Conservation (phyloP, 2,329 filamentous ascomycete species). For the Penicillium sp. region DNA sequence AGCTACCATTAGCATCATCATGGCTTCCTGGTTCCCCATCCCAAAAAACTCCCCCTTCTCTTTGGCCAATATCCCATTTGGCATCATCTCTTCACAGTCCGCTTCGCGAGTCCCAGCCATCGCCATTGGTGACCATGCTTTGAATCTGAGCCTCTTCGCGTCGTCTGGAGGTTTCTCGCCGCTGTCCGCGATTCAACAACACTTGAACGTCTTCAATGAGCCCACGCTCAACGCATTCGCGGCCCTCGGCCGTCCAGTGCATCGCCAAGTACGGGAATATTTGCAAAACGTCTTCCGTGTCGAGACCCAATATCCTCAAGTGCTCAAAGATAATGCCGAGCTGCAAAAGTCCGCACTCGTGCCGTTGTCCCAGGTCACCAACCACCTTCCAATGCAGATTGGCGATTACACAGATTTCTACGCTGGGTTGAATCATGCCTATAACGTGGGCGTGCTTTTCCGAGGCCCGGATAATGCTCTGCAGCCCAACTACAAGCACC, state of each 20-base stretch:
- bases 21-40: conserved; percentile 55
- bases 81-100: conserved; percentile 62
- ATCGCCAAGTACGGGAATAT: conserved; percentile 62
- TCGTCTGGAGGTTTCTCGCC: conserved; percentile 54
- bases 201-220: conserved; percentile 57
- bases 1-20: conserved; percentile 16
- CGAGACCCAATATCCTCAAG: conserved; percentile 53
- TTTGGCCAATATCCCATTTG: conserved; percentile 75
- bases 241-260: conserved; percentile 60
- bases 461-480: conserved; percentile 66
- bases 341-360: conserved; percentile 56
- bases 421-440: conserved; percentile 71
- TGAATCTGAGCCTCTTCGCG: conserved; percentile 63
- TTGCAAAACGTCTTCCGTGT: conserved; percentile 61
- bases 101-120: conserved; percentile 58
- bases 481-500: conserved; percentile 73
- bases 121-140: conserved; percentile 65
- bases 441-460: conserved; percentile 66
- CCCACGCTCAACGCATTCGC: conserved; percentile 69
- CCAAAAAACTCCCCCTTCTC: conserved; percentile 62
- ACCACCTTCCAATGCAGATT: conserved; percentile 69
- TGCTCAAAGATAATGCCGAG: conserved; percentile 57
- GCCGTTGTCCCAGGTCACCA: conserved; percentile 53
- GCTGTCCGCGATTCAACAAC: conserved; percentile 51
- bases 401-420: conserved; percentile 86